Percentiles rank a stretch among this genome's conserved stretches.
Conservation (phyloP, 495 filamentous ascomycete genomes). For the Neurospora tetrasperma region DNA sequence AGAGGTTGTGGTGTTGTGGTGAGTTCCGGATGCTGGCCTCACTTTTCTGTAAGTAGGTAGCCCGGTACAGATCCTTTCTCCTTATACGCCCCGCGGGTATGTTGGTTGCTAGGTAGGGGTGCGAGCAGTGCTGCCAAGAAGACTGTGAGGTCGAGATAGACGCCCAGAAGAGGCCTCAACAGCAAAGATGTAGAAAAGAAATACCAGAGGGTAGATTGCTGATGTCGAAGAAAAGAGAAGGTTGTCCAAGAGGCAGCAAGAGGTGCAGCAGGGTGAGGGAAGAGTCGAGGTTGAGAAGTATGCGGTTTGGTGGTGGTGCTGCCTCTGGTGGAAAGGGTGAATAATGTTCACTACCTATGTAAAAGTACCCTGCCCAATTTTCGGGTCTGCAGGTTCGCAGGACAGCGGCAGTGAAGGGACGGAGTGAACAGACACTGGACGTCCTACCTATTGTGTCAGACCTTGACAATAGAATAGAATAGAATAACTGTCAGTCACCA, state of each 20-base stretch:
- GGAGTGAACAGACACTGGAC: not conserved
- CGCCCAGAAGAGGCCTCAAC: not conserved
- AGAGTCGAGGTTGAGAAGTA: not conserved
- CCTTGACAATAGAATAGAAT: not conserved
- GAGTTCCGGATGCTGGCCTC: not conserved
- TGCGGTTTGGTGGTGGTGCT: not conserved
- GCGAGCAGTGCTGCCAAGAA: not conserved
- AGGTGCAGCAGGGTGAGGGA: not conserved
- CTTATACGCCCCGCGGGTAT: not conserved
- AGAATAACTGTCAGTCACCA: not conserved
- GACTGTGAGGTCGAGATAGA: not conserved
- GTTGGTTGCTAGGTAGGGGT: not conserved
- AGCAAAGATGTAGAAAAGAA: not conserved
- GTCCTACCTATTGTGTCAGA: not conserved
- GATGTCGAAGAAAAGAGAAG: not conserved
- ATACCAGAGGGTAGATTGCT: not conserved
- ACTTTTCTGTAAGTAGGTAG: not conserved
- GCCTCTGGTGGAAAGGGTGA: not conserved
- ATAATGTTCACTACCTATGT: not conserved
- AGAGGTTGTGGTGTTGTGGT: not conserved
- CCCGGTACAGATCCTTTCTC: not conserved
- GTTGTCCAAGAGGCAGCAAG: not conserved
- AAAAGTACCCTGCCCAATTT: not conserved
- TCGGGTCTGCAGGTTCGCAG: not conserved
- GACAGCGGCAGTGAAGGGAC: not conserved